Conservation (phyloP, 495 filamentous ascomycete species). For the Pyrenula aspistea region DNA sequence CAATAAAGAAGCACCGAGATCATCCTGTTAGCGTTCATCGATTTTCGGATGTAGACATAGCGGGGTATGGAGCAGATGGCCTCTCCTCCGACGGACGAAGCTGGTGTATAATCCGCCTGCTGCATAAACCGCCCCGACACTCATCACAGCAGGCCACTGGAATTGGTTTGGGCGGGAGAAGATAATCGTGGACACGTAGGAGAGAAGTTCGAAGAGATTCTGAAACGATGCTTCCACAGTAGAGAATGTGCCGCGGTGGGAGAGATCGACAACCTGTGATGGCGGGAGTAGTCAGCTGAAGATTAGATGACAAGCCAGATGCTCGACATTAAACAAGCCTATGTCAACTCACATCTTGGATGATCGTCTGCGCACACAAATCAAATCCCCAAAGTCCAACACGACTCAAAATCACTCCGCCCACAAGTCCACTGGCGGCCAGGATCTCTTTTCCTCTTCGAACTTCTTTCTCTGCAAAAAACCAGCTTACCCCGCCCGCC, state of each 20-base stretch:
- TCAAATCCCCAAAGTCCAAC: constrained; percentile 48
- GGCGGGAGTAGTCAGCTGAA: too few relatives aligned
- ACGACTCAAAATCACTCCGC: constrained; percentile 32
- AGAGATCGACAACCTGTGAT: constrained; percentile 32
- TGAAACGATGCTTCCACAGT: constrained; percentile 38
- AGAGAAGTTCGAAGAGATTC: constrained; percentile 46
- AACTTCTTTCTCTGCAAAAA: constrained; percentile 11
- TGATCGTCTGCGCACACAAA: constrained; percentile 38
- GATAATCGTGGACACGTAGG: constrained; percentile 37
- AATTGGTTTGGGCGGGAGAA: constrained; percentile 38
- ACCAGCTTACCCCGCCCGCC: constrained; percentile 16
- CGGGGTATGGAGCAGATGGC: constrained; percentile 37
- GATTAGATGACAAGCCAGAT: neutral
- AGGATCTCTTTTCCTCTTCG: constrained; percentile 1
- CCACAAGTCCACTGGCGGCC: constrained; percentile 24
- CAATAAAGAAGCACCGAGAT: too few relatives aligned
- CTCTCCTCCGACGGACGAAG: constrained; percentile 34
- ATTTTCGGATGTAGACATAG: too few relatives aligned
- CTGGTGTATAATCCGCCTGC: constrained; percentile 31
- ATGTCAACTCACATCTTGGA: constrained; percentile 35
- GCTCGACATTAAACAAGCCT: neutral
- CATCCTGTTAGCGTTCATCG: too few relatives aligned
- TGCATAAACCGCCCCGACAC: constrained; percentile 20
- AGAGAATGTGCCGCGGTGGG: constrained; percentile 38
- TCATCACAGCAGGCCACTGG: constrained; percentile 34